Percentiles rank a stretch among this genome's conserved stretches.
Evolutionary conservation across 2,329 filamentous ascomycete genomes (phyloP).

Genomic region (Didymella keratinophila): DNA sequence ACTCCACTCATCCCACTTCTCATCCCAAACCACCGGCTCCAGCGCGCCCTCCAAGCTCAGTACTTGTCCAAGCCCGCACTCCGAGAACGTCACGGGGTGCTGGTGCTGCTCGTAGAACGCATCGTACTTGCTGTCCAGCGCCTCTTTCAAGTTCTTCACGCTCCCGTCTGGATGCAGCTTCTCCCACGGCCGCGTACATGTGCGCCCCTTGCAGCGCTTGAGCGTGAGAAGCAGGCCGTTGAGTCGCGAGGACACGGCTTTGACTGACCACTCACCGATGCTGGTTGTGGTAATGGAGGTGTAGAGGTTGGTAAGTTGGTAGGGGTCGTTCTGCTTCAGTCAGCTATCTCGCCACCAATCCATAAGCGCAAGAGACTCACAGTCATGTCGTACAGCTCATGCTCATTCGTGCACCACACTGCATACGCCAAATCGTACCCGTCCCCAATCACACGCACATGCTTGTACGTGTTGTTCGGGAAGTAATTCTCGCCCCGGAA

Average conservation of each 20-base stretch:
- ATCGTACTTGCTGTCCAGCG: slow-evolving; percentile 59
- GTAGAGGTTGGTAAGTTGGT: slow-evolving; percentile 48
- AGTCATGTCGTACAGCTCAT: slow-evolving; percentile 70
- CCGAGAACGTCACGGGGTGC: slow-evolving; percentile 60
- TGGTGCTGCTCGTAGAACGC: slow-evolving; percentile 61
- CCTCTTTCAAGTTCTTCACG: slow-evolving; percentile 62
- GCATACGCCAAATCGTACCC: slow-evolving; percentile 70
- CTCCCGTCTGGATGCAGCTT: slow-evolving; percentile 63
- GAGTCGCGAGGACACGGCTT: slow-evolving; percentile 42
- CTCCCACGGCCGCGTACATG: slow-evolving; percentile 66
- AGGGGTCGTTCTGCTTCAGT: slow-evolving; percentile 39
- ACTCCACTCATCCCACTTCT: slow-evolving; percentile 31
- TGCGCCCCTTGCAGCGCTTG: slow-evolving; percentile 66
- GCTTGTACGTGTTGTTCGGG: slow-evolving; percentile 68
- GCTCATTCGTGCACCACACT: slow-evolving; percentile 74
- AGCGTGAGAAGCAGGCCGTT: slow-evolving; percentile 67
- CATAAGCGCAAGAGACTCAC: slow-evolving; percentile 44
- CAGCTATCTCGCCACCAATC: too few species aligned
- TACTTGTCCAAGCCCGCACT: slow-evolving; percentile 66
- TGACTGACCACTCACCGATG: slow-evolving; percentile 18
- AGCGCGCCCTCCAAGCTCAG: slow-evolving; percentile 60
- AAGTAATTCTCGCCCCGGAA: slow-evolving; percentile 15
- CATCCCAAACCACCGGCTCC: slow-evolving; percentile 29
- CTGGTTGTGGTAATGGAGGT: slow-evolving; percentile 1
- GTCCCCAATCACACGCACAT: slow-evolving; percentile 61